A percentile compares a stretch with the other conserved stretches of the same genome.
phyloP scores from a whole-genome alignment of 129 eudicot species.

The Kitagawia praeruptora region DNA sequence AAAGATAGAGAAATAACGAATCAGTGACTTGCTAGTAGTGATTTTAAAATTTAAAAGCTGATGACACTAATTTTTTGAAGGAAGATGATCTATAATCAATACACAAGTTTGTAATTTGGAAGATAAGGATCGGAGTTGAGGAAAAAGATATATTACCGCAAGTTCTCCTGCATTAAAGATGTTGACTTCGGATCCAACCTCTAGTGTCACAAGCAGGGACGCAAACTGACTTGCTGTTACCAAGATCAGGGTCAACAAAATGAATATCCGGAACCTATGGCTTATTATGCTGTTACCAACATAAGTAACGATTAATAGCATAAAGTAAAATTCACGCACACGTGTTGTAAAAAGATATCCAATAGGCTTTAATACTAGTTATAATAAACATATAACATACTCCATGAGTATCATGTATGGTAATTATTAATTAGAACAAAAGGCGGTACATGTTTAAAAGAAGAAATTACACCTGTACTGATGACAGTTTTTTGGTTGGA shows the following conservation, averaged over 20 bases:
- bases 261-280: constrained; percentile 19
- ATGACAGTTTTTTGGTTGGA: constrained; percentile 21
- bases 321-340: too few relatives aligned
- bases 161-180: too few relatives aligned
- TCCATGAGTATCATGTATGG: too few relatives aligned
- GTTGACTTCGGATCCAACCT: constrained; percentile 13
- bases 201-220: constrained; percentile 17
- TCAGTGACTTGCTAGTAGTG: background rate
- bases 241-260: constrained; percentile 12
- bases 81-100: background rate
- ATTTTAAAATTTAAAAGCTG: background rate
- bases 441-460: too few relatives aligned
- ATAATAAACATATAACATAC: too few relatives aligned
- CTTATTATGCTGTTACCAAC: too few relatives aligned
- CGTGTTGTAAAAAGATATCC: too few relatives aligned
- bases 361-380: too few relatives aligned
- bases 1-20: background rate
- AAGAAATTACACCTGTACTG: constrained; percentile 25
- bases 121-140: too few relatives aligned
- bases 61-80: background rate
- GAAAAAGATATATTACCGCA: too few relatives aligned
- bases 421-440: too few relatives aligned
- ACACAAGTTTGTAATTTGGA: background rate
- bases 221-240: constrained; percentile 21
- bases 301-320: too few relatives aligned